phyloP scores from a whole-genome alignment of 139 green algal species.

The Auxenochlorella protothecoides region DNA sequence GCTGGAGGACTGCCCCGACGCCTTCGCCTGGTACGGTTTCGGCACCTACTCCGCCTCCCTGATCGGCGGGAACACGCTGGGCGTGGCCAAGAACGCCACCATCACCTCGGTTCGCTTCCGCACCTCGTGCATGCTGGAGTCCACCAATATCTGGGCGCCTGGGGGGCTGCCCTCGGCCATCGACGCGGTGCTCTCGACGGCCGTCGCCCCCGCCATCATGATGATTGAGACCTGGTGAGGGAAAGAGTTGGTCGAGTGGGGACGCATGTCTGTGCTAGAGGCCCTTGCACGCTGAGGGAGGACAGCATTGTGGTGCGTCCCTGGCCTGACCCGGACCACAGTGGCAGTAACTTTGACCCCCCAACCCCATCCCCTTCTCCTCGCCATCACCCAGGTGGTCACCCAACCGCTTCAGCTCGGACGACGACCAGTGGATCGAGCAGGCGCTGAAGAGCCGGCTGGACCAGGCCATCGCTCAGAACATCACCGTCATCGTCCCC shows the following conservation, averaged over 20 bases:
- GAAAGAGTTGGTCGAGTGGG: too few relatives aligned
- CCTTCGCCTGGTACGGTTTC: neutral
- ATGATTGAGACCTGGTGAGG: conserved; percentile 4
- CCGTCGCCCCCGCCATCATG: neutral
- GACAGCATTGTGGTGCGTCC: too few relatives aligned
- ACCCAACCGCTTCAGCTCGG: neutral
- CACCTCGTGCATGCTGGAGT: neutral
- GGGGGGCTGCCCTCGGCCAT: conserved; percentile 4
- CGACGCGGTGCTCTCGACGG: conserved; percentile 1
- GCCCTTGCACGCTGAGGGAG: too few relatives aligned
- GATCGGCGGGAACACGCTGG: neutral
- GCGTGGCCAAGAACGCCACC: conserved; percentile 2
- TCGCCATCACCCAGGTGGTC: neutral
- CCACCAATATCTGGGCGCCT: neutral
- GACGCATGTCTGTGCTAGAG: too few relatives aligned
- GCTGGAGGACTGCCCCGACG: neutral
- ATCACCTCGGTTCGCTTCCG: neutral
- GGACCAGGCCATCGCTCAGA: neutral
- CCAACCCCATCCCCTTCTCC: too few relatives aligned
- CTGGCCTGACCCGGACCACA: too few relatives aligned
- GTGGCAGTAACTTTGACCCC: too few relatives aligned
- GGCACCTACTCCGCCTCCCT: conserved; percentile 1
- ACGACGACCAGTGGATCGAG: neutral
- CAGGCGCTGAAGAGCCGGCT: neutral
- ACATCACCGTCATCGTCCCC: neutral